A percentile compares a stretch with the other conserved stretches of the same genome.
phyloP scores from a whole-genome alignment of 345 rosid genomes.

The Trapa bicornis region DNA sequence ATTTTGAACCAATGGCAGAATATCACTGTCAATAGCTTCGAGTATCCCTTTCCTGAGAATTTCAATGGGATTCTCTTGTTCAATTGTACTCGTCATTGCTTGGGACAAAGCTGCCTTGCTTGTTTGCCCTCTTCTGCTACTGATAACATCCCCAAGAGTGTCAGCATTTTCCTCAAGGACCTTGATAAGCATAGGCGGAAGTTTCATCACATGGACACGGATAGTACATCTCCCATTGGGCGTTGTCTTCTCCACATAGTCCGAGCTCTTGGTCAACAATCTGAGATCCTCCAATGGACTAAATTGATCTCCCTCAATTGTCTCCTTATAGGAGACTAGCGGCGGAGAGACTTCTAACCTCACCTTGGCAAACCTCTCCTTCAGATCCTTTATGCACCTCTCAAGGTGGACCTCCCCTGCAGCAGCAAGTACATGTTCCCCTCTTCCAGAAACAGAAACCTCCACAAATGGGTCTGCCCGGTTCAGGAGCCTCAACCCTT shows the following conservation, averaged over 20 bases:
- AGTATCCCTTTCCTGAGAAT: slow-evolving; percentile 32
- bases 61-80: slow-evolving; percentile 47
- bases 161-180: slow-evolving; percentile 73
- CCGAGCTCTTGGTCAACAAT: slow-evolving; percentile 34
- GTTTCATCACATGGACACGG: slow-evolving; percentile 70
- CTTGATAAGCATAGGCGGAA: slow-evolving; percentile 62
- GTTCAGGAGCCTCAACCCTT: slow-evolving; percentile 79
- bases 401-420: slow-evolving; percentile 96
- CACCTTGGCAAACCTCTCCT: slow-evolving; percentile 84
- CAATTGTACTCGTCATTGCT: slow-evolving; percentile 20
- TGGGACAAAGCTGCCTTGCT: slow-evolving; percentile 31
- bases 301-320: slow-evolving; percentile 58
- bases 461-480: slow-evolving; percentile 91
- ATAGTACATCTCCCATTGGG: slow-evolving; percentile 66
- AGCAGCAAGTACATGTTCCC: slow-evolving; percentile 89
- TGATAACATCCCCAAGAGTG: slow-evolving; percentile 51
- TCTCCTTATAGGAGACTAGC: slow-evolving; percentile 80
- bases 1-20: slow-evolving; percentile 27
- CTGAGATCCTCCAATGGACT: slow-evolving; percentile 54
- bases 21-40: slow-evolving; percentile 47
- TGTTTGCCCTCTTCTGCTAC: slow-evolving; percentile 44
- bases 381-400: slow-evolving; percentile 81
- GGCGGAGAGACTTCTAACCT: slow-evolving; percentile 78
- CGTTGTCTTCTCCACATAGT: slow-evolving; percentile 62
- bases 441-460: slow-evolving; percentile 78